Evolutionary conservation across 176 grass and related monocot genomes (phyloP).

Genomic region (Zoysia japonica): DNA sequence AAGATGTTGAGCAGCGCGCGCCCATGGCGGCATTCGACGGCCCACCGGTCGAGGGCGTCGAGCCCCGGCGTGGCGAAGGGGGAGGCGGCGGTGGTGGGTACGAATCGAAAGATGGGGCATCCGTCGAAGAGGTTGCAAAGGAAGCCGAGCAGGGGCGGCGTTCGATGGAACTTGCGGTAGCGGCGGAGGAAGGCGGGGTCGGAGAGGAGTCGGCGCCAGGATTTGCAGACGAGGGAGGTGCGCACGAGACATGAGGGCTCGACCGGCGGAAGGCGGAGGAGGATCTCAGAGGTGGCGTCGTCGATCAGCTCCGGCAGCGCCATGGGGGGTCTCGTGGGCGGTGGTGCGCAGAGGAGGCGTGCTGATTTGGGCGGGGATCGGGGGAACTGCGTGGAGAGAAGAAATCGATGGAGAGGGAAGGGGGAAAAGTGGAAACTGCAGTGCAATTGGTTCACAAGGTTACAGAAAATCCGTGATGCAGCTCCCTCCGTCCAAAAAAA

Average conservation of each 20-base stretch:
- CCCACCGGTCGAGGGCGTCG: background rate
- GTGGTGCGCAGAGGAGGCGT: background rate
- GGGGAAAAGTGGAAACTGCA: background rate
- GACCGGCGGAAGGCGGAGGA: slow-evolving; percentile 20
- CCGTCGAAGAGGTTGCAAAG: slow-evolving; percentile 11
- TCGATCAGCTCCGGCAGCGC: slow-evolving; percentile 17
- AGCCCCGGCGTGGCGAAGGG: slow-evolving; percentile 5
- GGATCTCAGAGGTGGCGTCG: slow-evolving; percentile 1
- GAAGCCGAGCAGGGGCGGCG: slow-evolving; percentile 28
- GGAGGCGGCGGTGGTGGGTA: background rate
- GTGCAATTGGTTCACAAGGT: too few relatives aligned
- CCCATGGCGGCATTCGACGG: slow-evolving; percentile 20
- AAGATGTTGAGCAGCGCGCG: background rate
- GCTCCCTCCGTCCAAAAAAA: too few relatives aligned
- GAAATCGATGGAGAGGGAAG: background rate
- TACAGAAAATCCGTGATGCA: too few relatives aligned
- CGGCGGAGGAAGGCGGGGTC: slow-evolving; percentile 22
- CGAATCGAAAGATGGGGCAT: background rate
- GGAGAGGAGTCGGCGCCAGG: slow-evolving; percentile 11
- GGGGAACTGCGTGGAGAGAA: background rate
- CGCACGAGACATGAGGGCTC: slow-evolving; percentile 16
- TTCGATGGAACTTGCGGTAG: slow-evolving; percentile 21
- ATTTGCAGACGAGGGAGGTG: slow-evolving; percentile 31
- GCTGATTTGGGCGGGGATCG: background rate
- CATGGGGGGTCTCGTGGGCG: background rate